Evolutionary conservation across 176 grass and related monocot species (phyloP).

Genomic region (Triticum turgidum): DNA sequence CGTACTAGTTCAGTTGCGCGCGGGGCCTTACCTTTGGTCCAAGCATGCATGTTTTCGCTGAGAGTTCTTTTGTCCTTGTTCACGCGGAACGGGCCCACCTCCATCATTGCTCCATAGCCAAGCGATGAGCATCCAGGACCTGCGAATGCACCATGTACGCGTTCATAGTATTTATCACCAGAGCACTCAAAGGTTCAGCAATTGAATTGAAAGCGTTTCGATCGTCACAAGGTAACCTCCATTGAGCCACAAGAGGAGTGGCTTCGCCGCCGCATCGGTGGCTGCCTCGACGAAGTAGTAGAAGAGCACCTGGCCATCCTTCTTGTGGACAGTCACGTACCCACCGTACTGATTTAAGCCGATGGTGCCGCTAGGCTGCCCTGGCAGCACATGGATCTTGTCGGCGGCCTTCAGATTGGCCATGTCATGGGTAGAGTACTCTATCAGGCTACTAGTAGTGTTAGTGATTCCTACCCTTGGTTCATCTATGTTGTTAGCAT

Average conservation of each 20-base stretch:
- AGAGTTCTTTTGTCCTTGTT: slow-evolving; percentile 33
- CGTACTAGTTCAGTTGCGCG: background rate
- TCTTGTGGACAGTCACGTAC: slow-evolving; percentile 37
- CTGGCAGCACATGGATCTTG: slow-evolving; percentile 30
- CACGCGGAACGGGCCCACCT: slow-evolving; percentile 45
- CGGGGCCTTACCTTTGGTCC: slow-evolving; percentile 31
- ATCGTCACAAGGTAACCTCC: slow-evolving; percentile 31
- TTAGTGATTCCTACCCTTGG: background rate
- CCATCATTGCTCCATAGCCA: slow-evolving; percentile 41
- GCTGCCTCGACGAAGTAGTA: slow-evolving; percentile 48
- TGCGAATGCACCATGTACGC: background rate
- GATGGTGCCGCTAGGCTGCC: slow-evolving; percentile 2
- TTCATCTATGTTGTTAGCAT: background rate
- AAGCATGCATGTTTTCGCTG: slow-evolving; percentile 22
- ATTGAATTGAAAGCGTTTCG: background rate
- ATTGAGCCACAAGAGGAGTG: slow-evolving; percentile 52
- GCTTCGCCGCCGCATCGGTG: background rate
- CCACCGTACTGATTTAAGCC: slow-evolving; percentile 40
- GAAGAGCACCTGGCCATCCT: slow-evolving; percentile 35
- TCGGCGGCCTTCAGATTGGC: slow-evolving; percentile 15
- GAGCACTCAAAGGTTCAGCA: background rate
- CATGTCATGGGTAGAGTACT: background rate
- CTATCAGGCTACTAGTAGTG: background rate
- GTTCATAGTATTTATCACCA: background rate
- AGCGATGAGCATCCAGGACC: slow-evolving; percentile 54